Percentiles rank a stretch among this genome's conserved stretches.
These are phyloP conservation scores for Nematocida ironsii DNA, from an alignment of 371 early-diverging fungal species.

Conservation along the genomic window DNA sequence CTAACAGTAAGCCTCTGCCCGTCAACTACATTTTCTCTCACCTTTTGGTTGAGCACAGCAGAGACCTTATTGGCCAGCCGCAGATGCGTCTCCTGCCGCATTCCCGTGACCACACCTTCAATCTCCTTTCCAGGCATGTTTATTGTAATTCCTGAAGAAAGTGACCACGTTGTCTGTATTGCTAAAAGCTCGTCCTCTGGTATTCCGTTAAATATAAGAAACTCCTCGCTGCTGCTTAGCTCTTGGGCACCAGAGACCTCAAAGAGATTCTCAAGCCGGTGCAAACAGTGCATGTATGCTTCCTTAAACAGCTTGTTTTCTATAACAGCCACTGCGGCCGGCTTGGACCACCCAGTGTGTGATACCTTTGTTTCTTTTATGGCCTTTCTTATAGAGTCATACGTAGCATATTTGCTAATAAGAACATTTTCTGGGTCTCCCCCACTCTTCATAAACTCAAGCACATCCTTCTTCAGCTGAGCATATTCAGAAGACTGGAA, in stretches of 20 bases:
- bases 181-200: conserved; percentile 23
- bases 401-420: not conserved
- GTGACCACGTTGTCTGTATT: conserved; percentile 37
- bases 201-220: conserved; percentile 12
- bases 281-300: conserved; percentile 34
- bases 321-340: conserved; percentile 7
- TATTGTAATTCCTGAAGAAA: conserved; percentile 38
- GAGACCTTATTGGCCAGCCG: conserved; percentile 20
- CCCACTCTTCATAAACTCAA: conserved; percentile 36
- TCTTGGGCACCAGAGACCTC: not conserved
- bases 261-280: not conserved
- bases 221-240: not conserved
- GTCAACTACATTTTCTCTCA: not conserved
- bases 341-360: conserved; percentile 9
- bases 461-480: conserved; percentile 31
- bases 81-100: conserved; percentile 7
- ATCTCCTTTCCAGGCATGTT: conserved; percentile 7
- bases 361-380: conserved; percentile 27
- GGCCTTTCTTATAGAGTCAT: not conserved
- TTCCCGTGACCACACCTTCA: conserved; percentile 1
- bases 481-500: conserved; percentile 3
- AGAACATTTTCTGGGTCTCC: conserved; percentile 16
- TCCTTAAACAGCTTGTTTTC: conserved; percentile 21
- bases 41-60: not conserved
- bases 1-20: conserved; percentile 21